Conservation (phyloP, 257 asterid genomes). For the Solanum rostratum region DNA sequence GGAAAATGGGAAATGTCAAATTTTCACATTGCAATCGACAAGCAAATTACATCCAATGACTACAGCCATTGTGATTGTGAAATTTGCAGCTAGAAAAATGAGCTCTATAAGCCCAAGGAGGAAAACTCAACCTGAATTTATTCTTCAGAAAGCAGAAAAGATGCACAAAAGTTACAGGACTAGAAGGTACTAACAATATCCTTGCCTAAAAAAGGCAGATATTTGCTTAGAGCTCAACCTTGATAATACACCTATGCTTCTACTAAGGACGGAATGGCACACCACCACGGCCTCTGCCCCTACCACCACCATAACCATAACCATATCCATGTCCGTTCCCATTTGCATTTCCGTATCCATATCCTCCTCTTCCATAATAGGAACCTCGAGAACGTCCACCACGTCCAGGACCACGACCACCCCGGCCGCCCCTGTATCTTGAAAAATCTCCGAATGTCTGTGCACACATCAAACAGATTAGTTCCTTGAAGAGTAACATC, state of each 20-base stretch:
- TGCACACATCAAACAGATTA: slow-evolving; percentile 12
- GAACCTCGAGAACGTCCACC: slow-evolving; percentile 75
- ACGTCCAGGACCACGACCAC: slow-evolving; percentile 68
- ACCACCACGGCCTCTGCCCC: slow-evolving; percentile 73
- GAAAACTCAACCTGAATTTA: slow-evolving; percentile 4
- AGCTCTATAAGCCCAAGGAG: neutral
- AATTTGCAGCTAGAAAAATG: neutral
- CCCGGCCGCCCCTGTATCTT: slow-evolving; percentile 80
- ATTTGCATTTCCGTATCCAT: slow-evolving; percentile 8
- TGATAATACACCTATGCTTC: slow-evolving; percentile 2
- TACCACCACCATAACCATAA: slow-evolving; percentile 24
- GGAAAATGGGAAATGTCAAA: neutral
- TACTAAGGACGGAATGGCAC: slow-evolving; percentile 24
- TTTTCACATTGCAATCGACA: neutral
- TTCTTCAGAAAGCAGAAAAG: slow-evolving; percentile 13
- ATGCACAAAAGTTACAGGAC: slow-evolving; percentile 30
- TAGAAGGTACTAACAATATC: slow-evolving; percentile 19
- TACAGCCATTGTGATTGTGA: neutral
- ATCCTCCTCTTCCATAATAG: slow-evolving; percentile 46
- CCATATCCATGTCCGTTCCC: slow-evolving; percentile 34
- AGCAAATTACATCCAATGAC: neutral
- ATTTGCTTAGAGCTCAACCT: slow-evolving; percentile 4
- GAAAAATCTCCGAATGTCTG: slow-evolving; percentile 96
- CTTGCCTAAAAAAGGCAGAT: slow-evolving; percentile 3
- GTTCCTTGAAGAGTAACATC: neutral